Percentiles rank a stretch among this genome's conserved stretches.
These are phyloP conservation scores for Ilyonectria robusta DNA, from an alignment of 2,329 filamentous ascomycete genomes.

Conservation along the genomic window DNA sequence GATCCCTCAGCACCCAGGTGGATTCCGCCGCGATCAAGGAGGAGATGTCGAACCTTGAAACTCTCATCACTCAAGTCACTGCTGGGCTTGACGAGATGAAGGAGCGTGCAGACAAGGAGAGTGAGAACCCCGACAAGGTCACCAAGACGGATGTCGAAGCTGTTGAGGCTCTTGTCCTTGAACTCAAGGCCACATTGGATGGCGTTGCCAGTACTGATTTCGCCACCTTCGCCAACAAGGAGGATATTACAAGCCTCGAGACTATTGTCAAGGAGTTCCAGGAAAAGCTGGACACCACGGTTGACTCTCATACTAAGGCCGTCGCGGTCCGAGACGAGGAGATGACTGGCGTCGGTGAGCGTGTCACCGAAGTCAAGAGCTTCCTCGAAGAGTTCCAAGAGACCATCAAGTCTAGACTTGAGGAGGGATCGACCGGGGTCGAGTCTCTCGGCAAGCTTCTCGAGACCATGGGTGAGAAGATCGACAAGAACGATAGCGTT, in stretches of 20 bases:
- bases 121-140: conserved; percentile 74
- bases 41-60: conserved; percentile 83
- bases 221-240: conserved; percentile 79
- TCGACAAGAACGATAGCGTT: conserved; percentile 70
- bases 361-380: conserved; percentile 82
- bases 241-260: conserved; percentile 77
- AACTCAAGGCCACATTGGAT: conserved; percentile 85
- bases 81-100: conserved; percentile 82
- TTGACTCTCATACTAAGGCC: conserved; percentile 81
- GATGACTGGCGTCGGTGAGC: conserved; percentile 82
- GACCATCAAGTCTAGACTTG: conserved; percentile 81
- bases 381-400: conserved; percentile 85
- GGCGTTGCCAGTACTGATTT: conserved; percentile 79
- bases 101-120: conserved; percentile 66
- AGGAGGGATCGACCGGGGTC: conserved; percentile 79
- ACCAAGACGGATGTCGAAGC: conserved; percentile 88
- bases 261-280: conserved; percentile 80
- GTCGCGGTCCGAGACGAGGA: conserved; percentile 89
- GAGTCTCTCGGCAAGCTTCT: conserved; percentile 81
- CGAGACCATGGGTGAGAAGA: conserved; percentile 75
- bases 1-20: conserved; percentile 75
- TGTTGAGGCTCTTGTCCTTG: conserved; percentile 85
- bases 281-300: conserved; percentile 76
- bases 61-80: conserved; percentile 84
- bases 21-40: conserved; percentile 82